phyloP scores from a whole-genome alignment of 2,329 filamentous ascomycete genomes.

The Microcyclosporella mali region DNA sequence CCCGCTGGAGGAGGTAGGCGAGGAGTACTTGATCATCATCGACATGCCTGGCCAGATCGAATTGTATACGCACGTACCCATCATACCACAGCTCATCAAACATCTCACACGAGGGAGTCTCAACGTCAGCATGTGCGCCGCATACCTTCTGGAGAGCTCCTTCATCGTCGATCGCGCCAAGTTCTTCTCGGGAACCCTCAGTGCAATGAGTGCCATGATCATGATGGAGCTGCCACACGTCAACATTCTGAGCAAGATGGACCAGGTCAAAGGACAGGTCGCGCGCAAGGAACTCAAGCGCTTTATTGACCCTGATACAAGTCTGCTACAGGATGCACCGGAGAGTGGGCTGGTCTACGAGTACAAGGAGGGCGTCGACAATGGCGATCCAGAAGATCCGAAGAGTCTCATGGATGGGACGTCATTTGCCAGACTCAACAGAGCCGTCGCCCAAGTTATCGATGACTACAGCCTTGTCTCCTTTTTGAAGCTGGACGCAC shows the following conservation, averaged over 20 bases:
- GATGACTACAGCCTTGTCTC: slow-evolving; percentile 98
- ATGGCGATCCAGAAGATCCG: slow-evolving; percentile 18
- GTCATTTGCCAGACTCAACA: slow-evolving; percentile 76
- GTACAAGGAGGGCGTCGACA: slow-evolving; percentile 10
- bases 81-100: slow-evolving; percentile 76
- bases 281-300: slow-evolving; percentile 81
- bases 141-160: slow-evolving; percentile 90
- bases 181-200: slow-evolving; percentile 92
- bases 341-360: slow-evolving; percentile 43
- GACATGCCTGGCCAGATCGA: slow-evolving; percentile 99
- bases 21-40: slow-evolving; percentile 95
- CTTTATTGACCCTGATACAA: slow-evolving; percentile 80
- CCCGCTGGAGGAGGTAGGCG: slow-evolving; percentile 74
- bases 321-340: slow-evolving; percentile 74
- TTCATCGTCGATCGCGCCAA: slow-evolving; percentile 95
- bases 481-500: slow-evolving; percentile 81
- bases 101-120: slow-evolving; percentile 75
- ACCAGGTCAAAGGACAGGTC: slow-evolving; percentile 84
- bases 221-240: slow-evolving; percentile 96
- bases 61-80: slow-evolving; percentile 92
- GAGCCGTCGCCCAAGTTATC: slow-evolving; percentile 82
- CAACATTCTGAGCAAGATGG: slow-evolving; percentile 97
- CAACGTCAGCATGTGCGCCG: slow-evolving; percentile 85
- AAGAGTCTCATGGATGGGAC: slow-evolving; percentile 58
- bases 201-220: slow-evolving; percentile 97